Conservation (phyloP, 225 moss, liverwort and hornwort genomes). For the Rhytidiadelphus loreus region DNA sequence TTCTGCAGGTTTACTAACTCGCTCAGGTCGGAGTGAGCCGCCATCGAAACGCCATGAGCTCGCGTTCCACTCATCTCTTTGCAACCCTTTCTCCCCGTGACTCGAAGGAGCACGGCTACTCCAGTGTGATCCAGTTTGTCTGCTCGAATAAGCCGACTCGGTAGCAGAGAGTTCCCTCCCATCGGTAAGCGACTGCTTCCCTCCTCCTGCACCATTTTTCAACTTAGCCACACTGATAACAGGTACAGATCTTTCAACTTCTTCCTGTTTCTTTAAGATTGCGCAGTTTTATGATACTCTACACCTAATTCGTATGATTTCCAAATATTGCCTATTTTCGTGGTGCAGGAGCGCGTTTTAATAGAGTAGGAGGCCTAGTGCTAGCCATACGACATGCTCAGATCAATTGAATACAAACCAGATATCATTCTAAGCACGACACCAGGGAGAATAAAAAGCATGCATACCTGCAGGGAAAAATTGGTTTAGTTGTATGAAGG, state of each 20-base stretch:
- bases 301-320: background rate
- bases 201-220: constrained; percentile 9
- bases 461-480: constrained; percentile 65
- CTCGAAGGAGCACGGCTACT: background rate
- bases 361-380: too few relatives aligned
- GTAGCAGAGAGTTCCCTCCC: constrained; percentile 11
- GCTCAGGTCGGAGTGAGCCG: constrained; percentile 51
- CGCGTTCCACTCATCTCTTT: constrained; percentile 55
- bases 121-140: constrained; percentile 15
- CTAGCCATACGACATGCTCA: background rate
- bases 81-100: background rate
- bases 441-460: background rate
- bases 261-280: too few relatives aligned
- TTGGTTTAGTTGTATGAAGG: constrained; percentile 47
- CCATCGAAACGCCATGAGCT: constrained; percentile 74
- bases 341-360: background rate
- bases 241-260: background rate
- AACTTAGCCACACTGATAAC: background rate
- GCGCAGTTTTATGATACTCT: too few relatives aligned
- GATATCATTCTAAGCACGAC: background rate
- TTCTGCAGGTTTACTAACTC: constrained; percentile 21
- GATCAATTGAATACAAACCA: background rate
- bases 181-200: background rate
- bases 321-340: too few relatives aligned
- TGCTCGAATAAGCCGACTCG: constrained; percentile 21